These are phyloP conservation scores for Castanea mollissima DNA, from an alignment of 306 rosid species.

Conservation along the genomic window DNA sequence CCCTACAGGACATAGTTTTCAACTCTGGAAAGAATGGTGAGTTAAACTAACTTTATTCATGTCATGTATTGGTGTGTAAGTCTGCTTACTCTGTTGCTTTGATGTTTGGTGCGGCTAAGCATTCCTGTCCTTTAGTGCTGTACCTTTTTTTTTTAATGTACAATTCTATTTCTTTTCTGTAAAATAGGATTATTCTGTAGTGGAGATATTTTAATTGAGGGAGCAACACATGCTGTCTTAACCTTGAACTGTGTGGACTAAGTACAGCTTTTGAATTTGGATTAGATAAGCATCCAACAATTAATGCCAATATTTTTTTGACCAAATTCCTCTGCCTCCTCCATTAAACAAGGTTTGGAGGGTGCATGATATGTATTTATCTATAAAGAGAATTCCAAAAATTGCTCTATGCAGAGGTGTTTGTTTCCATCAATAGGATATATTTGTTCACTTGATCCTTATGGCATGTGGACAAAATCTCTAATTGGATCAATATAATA, in stretches of 20 bases:
- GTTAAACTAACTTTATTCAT: background rate
- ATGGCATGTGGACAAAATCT: background rate
- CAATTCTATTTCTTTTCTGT: background rate
- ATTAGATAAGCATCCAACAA: background rate
- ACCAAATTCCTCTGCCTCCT: too few species aligned
- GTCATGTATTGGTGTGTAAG: background rate
- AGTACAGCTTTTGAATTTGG: background rate
- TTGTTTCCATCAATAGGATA: background rate
- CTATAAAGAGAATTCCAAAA: too few species aligned
- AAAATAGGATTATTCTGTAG: background rate
- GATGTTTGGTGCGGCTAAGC: background rate
- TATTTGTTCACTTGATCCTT: background rate
- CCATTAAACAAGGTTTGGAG: too few species aligned
- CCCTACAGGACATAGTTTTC: constrained; percentile 63
- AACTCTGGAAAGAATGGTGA: constrained; percentile 85
- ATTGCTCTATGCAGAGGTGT: background rate
- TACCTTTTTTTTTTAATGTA: background rate
- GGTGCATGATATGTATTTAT: too few species aligned
- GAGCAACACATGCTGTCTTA: background rate
- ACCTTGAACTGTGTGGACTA: too few species aligned
- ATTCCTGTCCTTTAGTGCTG: background rate
- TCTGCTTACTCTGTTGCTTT: background rate
- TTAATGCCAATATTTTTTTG: background rate
- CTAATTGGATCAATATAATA: background rate
- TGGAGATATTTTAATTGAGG: background rate